Base-by-base conservation (phyloP, 495 filamentous ascomycete species). In the Daldinia grandis region DNA sequence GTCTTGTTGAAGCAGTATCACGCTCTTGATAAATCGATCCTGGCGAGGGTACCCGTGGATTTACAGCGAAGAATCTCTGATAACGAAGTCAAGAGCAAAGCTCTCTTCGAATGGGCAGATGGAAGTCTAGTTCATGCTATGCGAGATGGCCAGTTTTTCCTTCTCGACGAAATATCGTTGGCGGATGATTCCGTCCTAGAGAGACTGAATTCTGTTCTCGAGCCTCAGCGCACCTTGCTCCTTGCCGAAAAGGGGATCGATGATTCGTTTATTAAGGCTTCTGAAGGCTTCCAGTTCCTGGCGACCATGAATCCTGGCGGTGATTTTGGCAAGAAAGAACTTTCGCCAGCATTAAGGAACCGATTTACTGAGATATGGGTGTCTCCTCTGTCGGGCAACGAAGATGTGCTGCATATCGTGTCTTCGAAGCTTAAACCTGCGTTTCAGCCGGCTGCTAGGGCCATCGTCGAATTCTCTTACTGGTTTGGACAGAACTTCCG, bases 291-390 rank as follows among this genome's bases (percentile, higher is more conserved):
- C 79, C 95, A 98, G 76, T 97, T 98, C 75, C 83, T 98, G 51
- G 95, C 96, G 15, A 99, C 96, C 2, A 99, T 99, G 96, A 99
- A 99, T 69, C 96, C 96, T 8, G 96, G 95, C 38, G 96, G 96
- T 60, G 96, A 99, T 74, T 98, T 97, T 77, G 96, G 96, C 61
- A 99, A 99, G 76, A 91, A 91, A 70, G 96, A 99, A 78, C 88
- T 99, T 50, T 98, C 96, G 3, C 94, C 95, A 5, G 96, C 96
- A 25, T 83, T 99, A 58, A 87, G 96, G 25, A 98, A 99, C 76
- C 91, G 96, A 42, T 98, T 99, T 81, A 99, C 96, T 0, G 96
- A 99, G 76, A 97, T 99, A 21, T 99, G 96, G 96, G 96, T 97
- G 0, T 93, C 95, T 3, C 84, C 93, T 3, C 81, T 92, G 49